phyloP scores from a whole-genome alignment of 2,329 filamentous ascomycete species.

The Trichoderma atroviride region DNA sequence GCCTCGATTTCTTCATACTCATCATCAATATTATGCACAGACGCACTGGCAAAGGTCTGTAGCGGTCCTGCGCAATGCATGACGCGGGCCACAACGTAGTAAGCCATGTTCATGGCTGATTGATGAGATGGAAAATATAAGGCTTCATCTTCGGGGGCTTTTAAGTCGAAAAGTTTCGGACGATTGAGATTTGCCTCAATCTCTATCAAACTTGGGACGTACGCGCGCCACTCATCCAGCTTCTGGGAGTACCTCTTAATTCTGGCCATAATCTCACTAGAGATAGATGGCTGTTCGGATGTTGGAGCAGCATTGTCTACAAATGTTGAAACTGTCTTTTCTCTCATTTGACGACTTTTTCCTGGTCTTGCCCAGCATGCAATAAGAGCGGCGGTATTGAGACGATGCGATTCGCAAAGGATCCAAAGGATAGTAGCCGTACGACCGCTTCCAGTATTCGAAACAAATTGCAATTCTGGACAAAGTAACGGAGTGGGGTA shows the following conservation, averaged over 20 bases:
- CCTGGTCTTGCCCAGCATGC: neutral
- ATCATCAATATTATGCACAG: neutral
- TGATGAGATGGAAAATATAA: neutral
- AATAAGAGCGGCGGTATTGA: conserved; percentile 8
- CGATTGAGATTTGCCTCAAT: neutral
- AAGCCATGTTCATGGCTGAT: neutral
- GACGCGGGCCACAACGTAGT: neutral
- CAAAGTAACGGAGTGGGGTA: neutral
- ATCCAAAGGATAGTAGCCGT: conserved; percentile 1
- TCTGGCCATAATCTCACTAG: neutral
- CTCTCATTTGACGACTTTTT: neutral
- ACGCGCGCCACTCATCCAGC: neutral
- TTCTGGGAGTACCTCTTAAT: neutral
- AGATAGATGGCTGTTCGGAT: neutral
- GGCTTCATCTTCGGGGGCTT: neutral
- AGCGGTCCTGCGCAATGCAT: neutral
- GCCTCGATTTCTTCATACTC: neutral
- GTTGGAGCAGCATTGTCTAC: neutral
- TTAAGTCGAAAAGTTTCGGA: neutral
- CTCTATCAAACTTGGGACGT: neutral
- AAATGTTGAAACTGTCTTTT: neutral
- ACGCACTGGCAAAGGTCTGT: neutral
- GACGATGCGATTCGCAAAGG: conserved; percentile 8
- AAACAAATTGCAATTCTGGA: neutral
- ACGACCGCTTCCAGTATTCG: neutral